These are phyloP conservation scores for Periconia macrospinosa DNA, from an alignment of 2,329 filamentous ascomycete genomes.

Conservation along the genomic window DNA sequence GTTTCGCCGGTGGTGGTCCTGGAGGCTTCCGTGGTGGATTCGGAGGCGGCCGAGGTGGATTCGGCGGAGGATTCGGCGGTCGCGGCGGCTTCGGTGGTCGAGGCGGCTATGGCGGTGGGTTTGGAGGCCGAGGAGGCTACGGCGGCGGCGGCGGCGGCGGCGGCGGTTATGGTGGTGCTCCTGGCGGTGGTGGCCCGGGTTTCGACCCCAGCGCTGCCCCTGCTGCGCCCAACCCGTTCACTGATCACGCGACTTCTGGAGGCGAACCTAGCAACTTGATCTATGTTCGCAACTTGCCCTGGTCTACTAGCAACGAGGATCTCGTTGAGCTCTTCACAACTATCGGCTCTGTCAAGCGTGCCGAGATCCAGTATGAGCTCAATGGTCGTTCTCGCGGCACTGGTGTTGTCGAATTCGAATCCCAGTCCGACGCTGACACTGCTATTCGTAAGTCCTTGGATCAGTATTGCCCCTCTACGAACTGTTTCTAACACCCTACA, in stretches of 20 bases:
- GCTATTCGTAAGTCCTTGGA: constrained; percentile 66
- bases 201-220: constrained; percentile 54
- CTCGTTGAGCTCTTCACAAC: constrained; percentile 95
- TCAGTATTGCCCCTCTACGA: neutral
- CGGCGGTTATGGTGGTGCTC: constrained; percentile 44
- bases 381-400: constrained; percentile 94
- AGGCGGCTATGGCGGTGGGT: constrained; percentile 50
- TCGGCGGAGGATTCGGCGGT: constrained; percentile 58
- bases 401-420: constrained; percentile 94
- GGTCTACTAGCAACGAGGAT: constrained; percentile 99
- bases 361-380: constrained; percentile 98
- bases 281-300: constrained; percentile 96
- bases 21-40: constrained; percentile 43
- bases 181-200: constrained; percentile 29
- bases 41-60: constrained; percentile 51
- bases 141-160: constrained; percentile 28
- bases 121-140: constrained; percentile 35
- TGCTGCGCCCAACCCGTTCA: constrained; percentile 83
- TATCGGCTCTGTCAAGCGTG: constrained; percentile 95
- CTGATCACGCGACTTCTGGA: constrained; percentile 84
- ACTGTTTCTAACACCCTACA: constrained; percentile 39
- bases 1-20: constrained; percentile 67
- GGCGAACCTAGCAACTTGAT: constrained; percentile 83
- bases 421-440: constrained; percentile 80
- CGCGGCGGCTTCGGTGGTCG: constrained; percentile 52